Percentiles rank a stretch among this genome's conserved stretches.
Conservation (phyloP, 176 grass and related monocot species). For the Saccharum spontaneum region DNA sequence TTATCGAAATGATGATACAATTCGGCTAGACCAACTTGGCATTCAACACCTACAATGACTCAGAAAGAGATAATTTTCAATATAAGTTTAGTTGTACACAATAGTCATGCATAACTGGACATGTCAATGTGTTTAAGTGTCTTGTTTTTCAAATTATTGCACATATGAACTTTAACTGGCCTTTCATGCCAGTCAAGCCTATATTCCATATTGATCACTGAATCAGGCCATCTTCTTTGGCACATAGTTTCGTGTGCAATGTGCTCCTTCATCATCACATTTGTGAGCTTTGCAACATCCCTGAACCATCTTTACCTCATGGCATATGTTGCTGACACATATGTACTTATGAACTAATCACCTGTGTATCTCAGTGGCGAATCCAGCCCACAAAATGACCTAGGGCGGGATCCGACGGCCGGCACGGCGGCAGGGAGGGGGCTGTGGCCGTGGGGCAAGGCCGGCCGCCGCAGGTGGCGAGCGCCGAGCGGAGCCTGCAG, state of each 20-base stretch:
- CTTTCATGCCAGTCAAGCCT: not conserved
- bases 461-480: too few species aligned
- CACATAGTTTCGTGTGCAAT: not conserved
- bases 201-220: not conserved
- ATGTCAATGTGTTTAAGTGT: not conserved
- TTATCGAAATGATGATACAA: not conserved
- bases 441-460: too few species aligned
- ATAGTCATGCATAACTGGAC: not conserved
- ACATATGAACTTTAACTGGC: not conserved
- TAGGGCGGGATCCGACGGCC: too few species aligned
- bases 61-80: not conserved
- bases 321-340: too few species aligned
- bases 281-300: too few species aligned
- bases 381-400: too few species aligned
- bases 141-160: slow-evolving; percentile 1
- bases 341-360: too few species aligned
- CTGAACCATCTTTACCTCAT: too few species aligned
- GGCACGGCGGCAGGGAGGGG: too few species aligned
- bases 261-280: too few species aligned
- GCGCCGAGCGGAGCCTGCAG: too few species aligned
- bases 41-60: not conserved
- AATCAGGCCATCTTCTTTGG: not conserved
- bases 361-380: too few species aligned
- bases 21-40: not conserved
- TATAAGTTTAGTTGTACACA: not conserved